These are phyloP conservation scores for Centrapalus pauciflorus DNA, from an alignment of 129 eudicot genomes.

Conservation along the genomic window DNA sequence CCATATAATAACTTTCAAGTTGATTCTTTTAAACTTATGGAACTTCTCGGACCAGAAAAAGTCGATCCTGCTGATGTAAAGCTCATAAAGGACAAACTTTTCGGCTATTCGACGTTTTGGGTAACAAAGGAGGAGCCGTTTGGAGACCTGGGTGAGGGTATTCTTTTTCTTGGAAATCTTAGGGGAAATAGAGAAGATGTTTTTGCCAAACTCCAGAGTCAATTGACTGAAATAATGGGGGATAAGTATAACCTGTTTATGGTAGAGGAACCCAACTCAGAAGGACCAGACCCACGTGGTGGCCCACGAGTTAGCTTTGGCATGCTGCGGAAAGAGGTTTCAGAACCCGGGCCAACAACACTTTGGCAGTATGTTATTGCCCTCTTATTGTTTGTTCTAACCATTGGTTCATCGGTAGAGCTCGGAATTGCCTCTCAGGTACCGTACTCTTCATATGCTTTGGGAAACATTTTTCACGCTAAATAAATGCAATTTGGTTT, in stretches of 20 bases:
- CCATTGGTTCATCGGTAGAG: constrained; percentile 97
- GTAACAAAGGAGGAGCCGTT: constrained; percentile 92
- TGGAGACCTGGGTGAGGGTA: constrained; percentile 95
- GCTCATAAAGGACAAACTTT: constrained; percentile 80
- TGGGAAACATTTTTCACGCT: not conserved
- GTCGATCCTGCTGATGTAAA: constrained; percentile 94
- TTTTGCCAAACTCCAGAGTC: constrained; percentile 78
- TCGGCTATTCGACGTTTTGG: constrained; percentile 97
- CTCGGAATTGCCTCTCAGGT: constrained; percentile 99
- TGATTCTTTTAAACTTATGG: constrained; percentile 91
- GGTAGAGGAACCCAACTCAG: constrained; percentile 98
- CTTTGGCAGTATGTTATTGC: constrained; percentile 99
- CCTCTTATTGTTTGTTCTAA: constrained; percentile 76
- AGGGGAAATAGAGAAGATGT: constrained; percentile 88
- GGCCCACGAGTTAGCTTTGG: constrained; percentile 99
- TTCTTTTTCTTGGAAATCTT: constrained; percentile 93
- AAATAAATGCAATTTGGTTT: not conserved
- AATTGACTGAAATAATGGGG: constrained; percentile 76
- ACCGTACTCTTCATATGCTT: constrained; percentile 7
- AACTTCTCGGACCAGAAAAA: constrained; percentile 93
- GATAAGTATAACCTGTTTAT: constrained; percentile 92
- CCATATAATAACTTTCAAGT: constrained; percentile 73
- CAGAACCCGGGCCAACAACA: constrained; percentile 91
- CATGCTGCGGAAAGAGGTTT: constrained; percentile 89
- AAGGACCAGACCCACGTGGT: constrained; percentile 95